Conservation (phyloP, 768 basidiomycete species). For the Suillus decipiens region DNA sequence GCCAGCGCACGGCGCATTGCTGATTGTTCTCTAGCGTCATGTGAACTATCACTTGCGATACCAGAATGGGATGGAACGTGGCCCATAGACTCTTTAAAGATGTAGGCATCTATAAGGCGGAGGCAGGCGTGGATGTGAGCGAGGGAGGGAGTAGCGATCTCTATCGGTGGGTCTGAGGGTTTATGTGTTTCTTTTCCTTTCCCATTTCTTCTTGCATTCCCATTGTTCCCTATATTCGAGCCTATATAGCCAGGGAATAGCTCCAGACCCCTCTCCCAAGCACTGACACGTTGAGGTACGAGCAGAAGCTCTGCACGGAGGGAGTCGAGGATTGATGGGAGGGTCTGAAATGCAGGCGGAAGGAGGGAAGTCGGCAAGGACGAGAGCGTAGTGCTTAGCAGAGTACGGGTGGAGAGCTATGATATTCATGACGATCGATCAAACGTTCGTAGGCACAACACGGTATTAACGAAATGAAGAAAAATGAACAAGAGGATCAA, state of each 20-base stretch:
- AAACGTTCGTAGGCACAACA: conserved; percentile 6
- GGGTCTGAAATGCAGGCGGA: conserved; percentile 24
- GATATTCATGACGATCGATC: background rate
- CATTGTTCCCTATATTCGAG: conserved; percentile 15
- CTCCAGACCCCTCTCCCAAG: conserved; percentile 42
- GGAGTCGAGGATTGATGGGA: conserved; percentile 32
- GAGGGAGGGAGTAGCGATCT: conserved; percentile 33
- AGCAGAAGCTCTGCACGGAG: conserved; percentile 41
- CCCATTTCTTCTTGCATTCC: background rate
- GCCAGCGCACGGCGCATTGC: background rate
- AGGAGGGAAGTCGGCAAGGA: conserved; percentile 49
- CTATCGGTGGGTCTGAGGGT: background rate
- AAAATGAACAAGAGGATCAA: background rate
- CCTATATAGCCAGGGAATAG: conserved; percentile 33
- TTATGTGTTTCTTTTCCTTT: conserved; percentile 2
- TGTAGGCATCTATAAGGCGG: conserved; percentile 59
- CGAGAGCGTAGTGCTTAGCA: conserved; percentile 52
- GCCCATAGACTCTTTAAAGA: conserved; percentile 56
- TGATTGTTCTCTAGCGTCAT: conserved; percentile 17
- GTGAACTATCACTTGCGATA: conserved; percentile 14
- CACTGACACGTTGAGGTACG: conserved; percentile 39
- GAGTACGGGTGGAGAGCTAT: conserved; percentile 56
- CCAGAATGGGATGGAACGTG: conserved; percentile 15
- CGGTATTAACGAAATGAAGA: conserved; percentile 8
- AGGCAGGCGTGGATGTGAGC: conserved; percentile 57